Base-by-base conservation (phyloP, 2,329 filamentous ascomycete genomes). In the Cladosporium sp. region DNA sequence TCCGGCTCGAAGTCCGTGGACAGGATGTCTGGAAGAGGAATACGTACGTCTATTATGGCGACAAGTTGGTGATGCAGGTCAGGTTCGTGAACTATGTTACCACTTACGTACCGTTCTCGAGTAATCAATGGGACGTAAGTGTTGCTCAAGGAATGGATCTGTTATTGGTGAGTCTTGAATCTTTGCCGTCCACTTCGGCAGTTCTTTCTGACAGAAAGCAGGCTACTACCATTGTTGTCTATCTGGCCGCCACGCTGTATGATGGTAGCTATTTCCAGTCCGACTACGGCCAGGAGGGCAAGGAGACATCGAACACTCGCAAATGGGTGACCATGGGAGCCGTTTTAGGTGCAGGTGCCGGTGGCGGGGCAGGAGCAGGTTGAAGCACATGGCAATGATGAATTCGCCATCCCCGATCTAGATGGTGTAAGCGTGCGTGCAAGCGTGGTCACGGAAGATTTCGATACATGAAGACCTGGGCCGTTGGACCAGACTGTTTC, bases 1-100 rank as follows among this genome's bases (percentile, higher is more conserved):
- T 34, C 14, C 53, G 53, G 11, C 59, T 62, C 8, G 59, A 62
- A 23, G 23, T 62, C 13, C 48, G 59, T 18, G 59, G 59, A 1
- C 59, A 62, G 26, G 59, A 53, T n/a, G 28, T 54, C 48, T 62
- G 59, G 59, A 62, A 62, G 25, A 30, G 30, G 13, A 43, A 62
- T 32, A 39, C 59, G 1, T 28, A n/a, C n/a, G 59, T 62, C 30
- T 62, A 62, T 21, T 16, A 13, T 14, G 59, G 59, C 13, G 23
- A 62, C 30, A 32, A 53, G 26, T 21, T 62, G 7, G 48, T 53
- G 2, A 62, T 53, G 48, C 59, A 53, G n/a, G n/a, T 62, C 10
- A 34, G 34, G 46, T 43, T 62, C 21, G 59, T 62, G 32, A 53
- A 62, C 7, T 62, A 28, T 16, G 8, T 43, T 5, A 62, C 59